These are phyloP conservation scores for Lasiodiplodia gonubiensis DNA, from an alignment of 2,329 filamentous ascomycete genomes.

Conservation along the genomic window DNA sequence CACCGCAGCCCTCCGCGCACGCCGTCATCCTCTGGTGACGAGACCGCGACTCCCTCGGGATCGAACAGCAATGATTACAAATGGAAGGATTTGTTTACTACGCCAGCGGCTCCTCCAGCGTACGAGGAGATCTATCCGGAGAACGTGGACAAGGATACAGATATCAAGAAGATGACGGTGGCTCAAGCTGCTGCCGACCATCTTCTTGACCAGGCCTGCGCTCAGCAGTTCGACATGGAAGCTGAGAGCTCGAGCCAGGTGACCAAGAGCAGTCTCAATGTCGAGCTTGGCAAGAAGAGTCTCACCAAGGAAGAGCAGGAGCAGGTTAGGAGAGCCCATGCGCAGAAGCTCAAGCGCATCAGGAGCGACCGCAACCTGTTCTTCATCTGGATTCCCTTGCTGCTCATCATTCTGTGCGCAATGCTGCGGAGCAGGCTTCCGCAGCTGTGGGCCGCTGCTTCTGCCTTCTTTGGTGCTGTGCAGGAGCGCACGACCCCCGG, in stretches of 20 bases:
- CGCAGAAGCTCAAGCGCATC: slow-evolving; percentile 55
- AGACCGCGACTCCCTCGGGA: slow-evolving; percentile 45
- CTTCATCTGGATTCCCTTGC: slow-evolving; percentile 57
- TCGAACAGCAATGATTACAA: slow-evolving; percentile 23
- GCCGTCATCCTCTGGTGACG: slow-evolving; percentile 18
- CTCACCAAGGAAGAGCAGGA: slow-evolving; percentile 55
- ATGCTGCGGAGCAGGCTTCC: slow-evolving; percentile 61
- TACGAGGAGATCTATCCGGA: slow-evolving; percentile 80
- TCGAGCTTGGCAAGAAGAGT: slow-evolving; percentile 50
- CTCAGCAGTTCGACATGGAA: slow-evolving; percentile 58
- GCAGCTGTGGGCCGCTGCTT: slow-evolving; percentile 42
- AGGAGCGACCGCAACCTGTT: slow-evolving; percentile 59
- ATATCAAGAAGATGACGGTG: slow-evolving; percentile 63
- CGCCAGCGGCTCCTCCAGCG: slow-evolving; percentile 63
- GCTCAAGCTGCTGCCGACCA: slow-evolving; percentile 64
- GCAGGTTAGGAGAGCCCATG: slow-evolving; percentile 53
- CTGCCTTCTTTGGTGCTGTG: slow-evolving; percentile 15
- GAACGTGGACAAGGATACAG: slow-evolving; percentile 38
- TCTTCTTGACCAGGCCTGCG: slow-evolving; percentile 64
- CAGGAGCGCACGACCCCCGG: slow-evolving; percentile 7
- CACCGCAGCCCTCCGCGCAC: slow-evolving; percentile 59
- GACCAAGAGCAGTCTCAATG: slow-evolving; percentile 24
- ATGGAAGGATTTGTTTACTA: slow-evolving; percentile 34
- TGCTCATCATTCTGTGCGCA: slow-evolving; percentile 56
- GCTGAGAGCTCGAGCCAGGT: slow-evolving; percentile 35